Conservation (phyloP, 805 yeast species). For the Pichia occidentalis region DNA sequence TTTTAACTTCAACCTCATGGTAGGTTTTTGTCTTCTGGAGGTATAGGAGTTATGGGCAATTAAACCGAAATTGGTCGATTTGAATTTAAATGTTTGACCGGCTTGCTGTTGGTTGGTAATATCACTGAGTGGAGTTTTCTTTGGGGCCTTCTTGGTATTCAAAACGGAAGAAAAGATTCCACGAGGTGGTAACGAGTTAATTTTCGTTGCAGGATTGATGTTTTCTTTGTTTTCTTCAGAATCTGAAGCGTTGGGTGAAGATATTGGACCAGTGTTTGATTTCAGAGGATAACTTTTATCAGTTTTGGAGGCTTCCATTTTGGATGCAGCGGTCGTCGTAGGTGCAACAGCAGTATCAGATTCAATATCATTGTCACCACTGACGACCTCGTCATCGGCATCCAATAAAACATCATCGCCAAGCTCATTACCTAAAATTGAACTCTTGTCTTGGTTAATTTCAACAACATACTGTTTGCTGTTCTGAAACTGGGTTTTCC, state of each 20-base stretch:
- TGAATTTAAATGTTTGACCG: conserved; percentile 32
- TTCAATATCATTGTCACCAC: no score
- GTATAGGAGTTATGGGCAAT: conserved; percentile 25
- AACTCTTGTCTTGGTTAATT: no score
- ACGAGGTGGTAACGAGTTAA: conserved; percentile 9
- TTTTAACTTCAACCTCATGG: conserved; percentile 21
- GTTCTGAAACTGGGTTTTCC: conserved; percentile 35
- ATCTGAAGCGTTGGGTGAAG: neutral
- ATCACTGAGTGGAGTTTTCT: conserved; percentile 6
- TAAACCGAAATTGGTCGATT: conserved; percentile 28
- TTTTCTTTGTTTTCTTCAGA: conserved; percentile 6
- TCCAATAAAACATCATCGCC: no score
- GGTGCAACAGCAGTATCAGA: no score
- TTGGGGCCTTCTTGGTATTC: neutral
- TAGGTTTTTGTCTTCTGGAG: conserved; percentile 28
- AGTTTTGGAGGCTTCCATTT: no score
- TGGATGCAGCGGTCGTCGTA: no score
- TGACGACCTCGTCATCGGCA: no score
- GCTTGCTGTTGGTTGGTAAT: conserved; percentile 12
- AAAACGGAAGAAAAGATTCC: conserved; percentile 11
- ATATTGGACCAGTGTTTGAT: no score
- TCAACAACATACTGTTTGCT: conserved; percentile 27
- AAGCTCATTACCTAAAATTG: no score
- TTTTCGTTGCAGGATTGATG: neutral
- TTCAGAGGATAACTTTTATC: no score